Evolutionary conservation across 169 alveolate genomes (phyloP).

Genomic region (Eimeria necatrix): DNA sequence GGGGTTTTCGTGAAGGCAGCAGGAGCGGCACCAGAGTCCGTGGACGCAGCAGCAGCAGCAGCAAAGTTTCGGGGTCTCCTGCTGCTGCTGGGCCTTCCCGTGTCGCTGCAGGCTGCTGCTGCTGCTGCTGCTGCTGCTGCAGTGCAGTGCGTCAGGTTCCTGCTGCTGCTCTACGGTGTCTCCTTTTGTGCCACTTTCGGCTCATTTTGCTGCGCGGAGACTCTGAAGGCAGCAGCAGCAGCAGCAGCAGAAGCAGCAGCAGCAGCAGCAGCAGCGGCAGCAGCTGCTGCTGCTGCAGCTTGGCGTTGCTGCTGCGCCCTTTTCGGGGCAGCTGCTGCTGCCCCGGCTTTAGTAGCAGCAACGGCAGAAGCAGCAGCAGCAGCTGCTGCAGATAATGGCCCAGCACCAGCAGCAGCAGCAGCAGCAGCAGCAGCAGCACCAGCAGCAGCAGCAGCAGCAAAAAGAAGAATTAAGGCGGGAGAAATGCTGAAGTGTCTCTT

Average conservation of each 20-base stretch:
- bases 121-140: slow-evolving; percentile 24
- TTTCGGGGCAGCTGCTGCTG: no score
- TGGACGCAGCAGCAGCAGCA: not conserved
- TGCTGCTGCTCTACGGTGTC: slow-evolving; percentile 9
- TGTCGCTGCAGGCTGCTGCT: not conserved
- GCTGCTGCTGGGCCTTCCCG: slow-evolving; percentile 4
- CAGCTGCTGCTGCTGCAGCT: no score
- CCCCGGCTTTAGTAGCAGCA: no score
- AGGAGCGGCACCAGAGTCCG: not conserved
- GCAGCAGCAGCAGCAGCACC: not conserved
- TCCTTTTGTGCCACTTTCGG: not conserved
- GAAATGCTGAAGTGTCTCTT: not conserved
- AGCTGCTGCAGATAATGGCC: no score
- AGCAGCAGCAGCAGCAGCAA: not conserved
- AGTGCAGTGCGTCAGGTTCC: not conserved
- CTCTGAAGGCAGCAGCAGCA: not conserved
- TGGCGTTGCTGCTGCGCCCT: no score
- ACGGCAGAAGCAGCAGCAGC: no score
- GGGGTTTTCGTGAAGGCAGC: not conserved
- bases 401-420: not conserved
- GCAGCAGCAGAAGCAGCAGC: slow-evolving; percentile 8
- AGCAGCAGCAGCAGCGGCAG: no score
- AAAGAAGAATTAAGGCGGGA: not conserved
- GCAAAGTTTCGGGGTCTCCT: not conserved
- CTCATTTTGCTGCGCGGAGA: not conserved